phyloP scores from a whole-genome alignment of 129 eudicot species.

The Pseudognaphalium luteoalbum region DNA sequence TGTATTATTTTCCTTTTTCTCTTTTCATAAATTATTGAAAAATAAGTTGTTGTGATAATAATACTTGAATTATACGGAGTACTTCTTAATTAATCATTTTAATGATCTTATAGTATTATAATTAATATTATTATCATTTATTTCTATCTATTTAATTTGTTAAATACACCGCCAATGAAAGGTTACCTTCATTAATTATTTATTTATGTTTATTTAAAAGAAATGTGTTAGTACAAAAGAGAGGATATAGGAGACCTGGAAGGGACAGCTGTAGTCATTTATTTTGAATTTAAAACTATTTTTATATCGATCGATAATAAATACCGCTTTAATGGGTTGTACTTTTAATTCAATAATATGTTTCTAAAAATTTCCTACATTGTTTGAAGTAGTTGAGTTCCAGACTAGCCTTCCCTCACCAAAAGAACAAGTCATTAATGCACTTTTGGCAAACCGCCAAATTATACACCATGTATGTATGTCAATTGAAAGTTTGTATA shows the following conservation, averaged over 20 bases:
- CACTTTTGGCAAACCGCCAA: constrained; percentile 2
- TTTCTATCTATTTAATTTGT: too few relatives aligned
- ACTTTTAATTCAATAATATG: constrained; percentile 23
- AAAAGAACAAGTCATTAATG: constrained; percentile 35
- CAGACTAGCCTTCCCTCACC: constrained; percentile 25
- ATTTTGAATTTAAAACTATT: constrained; percentile 33
- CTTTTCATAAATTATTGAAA: background rate
- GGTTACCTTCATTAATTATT: background rate
- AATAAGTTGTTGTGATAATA: background rate
- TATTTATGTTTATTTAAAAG: background rate
- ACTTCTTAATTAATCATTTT: background rate
- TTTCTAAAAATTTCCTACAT: constrained; percentile 16
- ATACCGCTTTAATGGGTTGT: constrained; percentile 35
- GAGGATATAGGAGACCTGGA: constrained; percentile 26
- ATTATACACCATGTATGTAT: too few relatives aligned
- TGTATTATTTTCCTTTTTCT: background rate
- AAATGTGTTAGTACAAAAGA: background rate
- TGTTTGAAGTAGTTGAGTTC: constrained; percentile 36
- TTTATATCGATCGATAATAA: constrained; percentile 22
- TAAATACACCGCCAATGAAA: too few relatives aligned
- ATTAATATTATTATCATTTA: background rate
- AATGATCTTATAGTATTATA: background rate
- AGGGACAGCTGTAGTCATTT: constrained; percentile 38
- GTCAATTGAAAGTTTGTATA: too few relatives aligned
- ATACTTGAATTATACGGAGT: background rate